These are phyloP conservation scores for Atkinsonella hypoxylon DNA, from an alignment of 2,329 filamentous ascomycete species.

Conservation along the genomic window DNA sequence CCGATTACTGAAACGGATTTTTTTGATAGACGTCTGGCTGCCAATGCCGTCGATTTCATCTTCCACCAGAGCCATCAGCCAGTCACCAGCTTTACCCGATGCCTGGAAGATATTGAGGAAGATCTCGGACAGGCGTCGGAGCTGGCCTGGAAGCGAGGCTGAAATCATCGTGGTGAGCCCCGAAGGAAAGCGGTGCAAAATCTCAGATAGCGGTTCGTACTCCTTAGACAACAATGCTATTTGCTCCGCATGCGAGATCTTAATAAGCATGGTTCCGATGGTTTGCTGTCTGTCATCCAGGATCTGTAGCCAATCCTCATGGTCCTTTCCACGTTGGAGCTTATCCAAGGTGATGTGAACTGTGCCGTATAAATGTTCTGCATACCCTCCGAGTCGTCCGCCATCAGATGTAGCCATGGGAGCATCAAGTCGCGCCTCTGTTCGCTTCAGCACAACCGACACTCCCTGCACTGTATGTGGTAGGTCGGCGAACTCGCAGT, in stretches of 20 bases:
- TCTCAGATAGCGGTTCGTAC: constrained; percentile 69
- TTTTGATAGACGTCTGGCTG: constrained; percentile 65
- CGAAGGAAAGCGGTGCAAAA: constrained; percentile 74
- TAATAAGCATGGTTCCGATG: constrained; percentile 76
- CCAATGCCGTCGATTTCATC: constrained; percentile 93
- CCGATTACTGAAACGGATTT: constrained; percentile 59
- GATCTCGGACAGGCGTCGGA: constrained; percentile 72
- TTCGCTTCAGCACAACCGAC: constrained; percentile 59
- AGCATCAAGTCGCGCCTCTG: constrained; percentile 37
- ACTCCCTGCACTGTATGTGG: constrained; percentile 57
- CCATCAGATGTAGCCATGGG: constrained; percentile 20
- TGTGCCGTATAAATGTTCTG: constrained; percentile 49
- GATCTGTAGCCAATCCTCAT: constrained; percentile 82
- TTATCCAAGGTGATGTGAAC: constrained; percentile 78
- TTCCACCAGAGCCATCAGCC: constrained; percentile 87
- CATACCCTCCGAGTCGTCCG: neutral
- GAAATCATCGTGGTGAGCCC: constrained; percentile 79
- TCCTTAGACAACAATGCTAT: constrained; percentile 79
- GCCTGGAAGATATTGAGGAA: constrained; percentile 94
- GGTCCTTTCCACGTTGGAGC: constrained; percentile 62
- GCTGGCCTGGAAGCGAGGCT: constrained; percentile 61
- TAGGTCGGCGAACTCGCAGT: constrained; percentile 64
- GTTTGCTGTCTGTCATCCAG: constrained; percentile 62
- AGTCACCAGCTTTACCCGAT: constrained; percentile 70
- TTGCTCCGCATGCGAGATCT: constrained; percentile 73